Conservation (phyloP, 225 moss, liverwort and hornwort species). For the Bryum argenteum region DNA sequence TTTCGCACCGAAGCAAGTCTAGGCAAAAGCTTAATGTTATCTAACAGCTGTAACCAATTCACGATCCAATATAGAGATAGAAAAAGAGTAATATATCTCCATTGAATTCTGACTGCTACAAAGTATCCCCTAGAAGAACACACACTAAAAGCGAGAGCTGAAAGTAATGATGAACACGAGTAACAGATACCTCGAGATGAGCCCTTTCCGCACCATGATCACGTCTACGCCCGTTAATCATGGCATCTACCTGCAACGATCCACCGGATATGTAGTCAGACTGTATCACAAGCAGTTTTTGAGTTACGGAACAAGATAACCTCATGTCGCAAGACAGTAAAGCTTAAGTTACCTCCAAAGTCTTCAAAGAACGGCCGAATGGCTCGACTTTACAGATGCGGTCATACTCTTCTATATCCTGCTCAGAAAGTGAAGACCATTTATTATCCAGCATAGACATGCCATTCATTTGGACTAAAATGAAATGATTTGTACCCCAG, state of each 20-base stretch:
- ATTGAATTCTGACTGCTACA: too few relatives aligned
- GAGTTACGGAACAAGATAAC: slow-evolving; percentile 6
- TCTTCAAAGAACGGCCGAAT: slow-evolving; percentile 69
- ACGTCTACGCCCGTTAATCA: slow-evolving; percentile 93
- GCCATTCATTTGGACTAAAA: neutral
- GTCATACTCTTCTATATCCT: slow-evolving; percentile 91
- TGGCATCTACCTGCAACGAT: slow-evolving; percentile 75
- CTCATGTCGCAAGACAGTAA: neutral
- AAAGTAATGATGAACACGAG: slow-evolving; percentile 7
- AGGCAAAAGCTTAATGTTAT: neutral
- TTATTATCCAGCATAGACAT: slow-evolving; percentile 21
- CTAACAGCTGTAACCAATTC: too few relatives aligned
- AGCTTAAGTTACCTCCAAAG: slow-evolving; percentile 60
- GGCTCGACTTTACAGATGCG: slow-evolving; percentile 97
- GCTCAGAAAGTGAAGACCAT: slow-evolving; percentile 27
- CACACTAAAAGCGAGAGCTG: slow-evolving; percentile 4
- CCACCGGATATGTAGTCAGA: slow-evolving; percentile 25
- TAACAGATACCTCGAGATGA: slow-evolving; percentile 75
- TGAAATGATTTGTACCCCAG: slow-evolving; percentile 3
- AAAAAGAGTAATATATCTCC: too few relatives aligned
- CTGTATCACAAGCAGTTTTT: slow-evolving; percentile 10
- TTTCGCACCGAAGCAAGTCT: slow-evolving; percentile 18
- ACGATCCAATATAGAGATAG: too few relatives aligned
- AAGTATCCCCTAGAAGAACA: neutral
- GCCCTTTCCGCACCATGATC: slow-evolving; percentile 99